A percentile compares a stretch with the other conserved stretches of the same genome.
phyloP scores from a whole-genome alignment of 345 rosid genomes.

The Gossypium thurberi region DNA sequence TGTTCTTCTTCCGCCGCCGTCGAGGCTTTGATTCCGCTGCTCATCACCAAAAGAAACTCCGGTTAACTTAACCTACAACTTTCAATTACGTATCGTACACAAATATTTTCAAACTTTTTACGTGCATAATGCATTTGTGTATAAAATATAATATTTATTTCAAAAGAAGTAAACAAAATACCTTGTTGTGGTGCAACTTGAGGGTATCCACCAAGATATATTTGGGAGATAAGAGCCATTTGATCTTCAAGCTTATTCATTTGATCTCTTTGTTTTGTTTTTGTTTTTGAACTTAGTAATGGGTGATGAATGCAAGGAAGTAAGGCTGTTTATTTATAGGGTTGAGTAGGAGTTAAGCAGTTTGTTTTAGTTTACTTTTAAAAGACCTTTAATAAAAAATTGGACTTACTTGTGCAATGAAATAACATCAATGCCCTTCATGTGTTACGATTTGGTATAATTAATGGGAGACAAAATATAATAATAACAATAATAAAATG shows the following conservation, averaged over 20 bases:
- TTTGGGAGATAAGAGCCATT: conserved; percentile 47
- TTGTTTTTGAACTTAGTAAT: neutral
- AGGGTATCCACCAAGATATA: conserved; percentile 41
- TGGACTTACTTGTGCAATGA: neutral
- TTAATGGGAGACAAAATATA: neutral
- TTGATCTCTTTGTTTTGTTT: neutral
- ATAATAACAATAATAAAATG: too few relatives aligned
- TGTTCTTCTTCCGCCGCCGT: conserved; percentile 53
- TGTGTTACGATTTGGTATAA: neutral
- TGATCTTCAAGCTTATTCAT: conserved; percentile 38
- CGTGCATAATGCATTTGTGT: too few relatives aligned
- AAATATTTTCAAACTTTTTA: too few relatives aligned
- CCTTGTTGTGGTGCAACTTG: conserved; percentile 54
- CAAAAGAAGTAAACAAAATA: neutral
- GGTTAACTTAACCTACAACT: neutral
- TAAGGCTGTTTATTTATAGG: conserved; percentile 27
- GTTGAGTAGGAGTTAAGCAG: conserved; percentile 14
- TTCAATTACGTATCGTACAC: neutral
- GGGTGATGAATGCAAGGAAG: conserved; percentile 5
- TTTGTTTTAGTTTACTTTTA: neutral
- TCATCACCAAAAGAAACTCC: neutral
- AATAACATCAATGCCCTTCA: conserved; percentile 25
- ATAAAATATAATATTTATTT: neutral
- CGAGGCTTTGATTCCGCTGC: conserved; percentile 48
- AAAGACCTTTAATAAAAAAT: neutral